Evolutionary conservation across 1,139 yeast genomes (phyloP), one percentile per base, ranked within the genome.

Genomic region (Oligophagozyma castellii): DNA sequence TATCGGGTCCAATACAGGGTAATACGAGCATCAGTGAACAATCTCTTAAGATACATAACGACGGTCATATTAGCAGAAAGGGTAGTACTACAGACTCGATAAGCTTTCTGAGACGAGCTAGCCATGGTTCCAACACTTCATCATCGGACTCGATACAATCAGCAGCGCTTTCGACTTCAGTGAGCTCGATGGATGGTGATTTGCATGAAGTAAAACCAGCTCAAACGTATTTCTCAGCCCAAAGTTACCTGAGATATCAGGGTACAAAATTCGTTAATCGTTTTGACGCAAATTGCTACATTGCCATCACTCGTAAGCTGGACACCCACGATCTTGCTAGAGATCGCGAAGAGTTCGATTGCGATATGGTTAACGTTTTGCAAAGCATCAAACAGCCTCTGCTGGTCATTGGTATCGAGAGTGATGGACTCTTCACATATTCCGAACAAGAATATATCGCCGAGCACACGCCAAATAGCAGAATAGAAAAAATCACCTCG

Each of bases 211-310:
- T 44, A 14, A 56, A 59, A 35, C 62, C 73, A 29, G 86, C 89
- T 3, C 94, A 80, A 42, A 84, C 93, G 4, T 81, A 71, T 48
- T 89, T 89, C 57, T 80, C 95, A 0, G 98, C 98, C 1, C 98
- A 89, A 55, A 77, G 89, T 30, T 89, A 89, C 51, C 62, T 89
- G 42, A 67, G 98, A 36, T 89, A 89, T 52, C 98, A 89, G 52
- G 96, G 95, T 2, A 71, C 73, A 32, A 89, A 89, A 54, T 89
- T 89, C 51, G 75, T 86, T 29, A 65, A 70, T 27, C 65, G 98
- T 44, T 89, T 86, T 46, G 98, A 89, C 55, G 95, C 98, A 14
- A 89, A 89, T 51, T 89, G 98, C 57, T 89, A 89, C 55, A 84
- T 89, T 33, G 71, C 95, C 16, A 81, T 89, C 33, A 80, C 96